Conservation (phyloP, 1,139 yeast species). For the Debaryomyces singareniensis region DNA sequence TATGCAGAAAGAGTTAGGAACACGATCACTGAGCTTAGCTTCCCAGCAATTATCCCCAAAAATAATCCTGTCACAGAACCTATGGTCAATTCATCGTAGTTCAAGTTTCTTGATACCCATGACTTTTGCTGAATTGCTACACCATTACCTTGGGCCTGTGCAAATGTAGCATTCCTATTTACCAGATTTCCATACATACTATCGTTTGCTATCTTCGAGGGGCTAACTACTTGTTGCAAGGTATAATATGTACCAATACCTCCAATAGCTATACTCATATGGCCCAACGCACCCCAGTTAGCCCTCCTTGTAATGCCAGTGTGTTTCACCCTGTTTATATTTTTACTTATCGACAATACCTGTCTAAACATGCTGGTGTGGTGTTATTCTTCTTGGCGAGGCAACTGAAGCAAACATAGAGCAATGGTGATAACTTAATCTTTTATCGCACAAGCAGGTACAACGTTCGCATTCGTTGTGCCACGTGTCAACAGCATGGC, state of each 20-base stretch:
- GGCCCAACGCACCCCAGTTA: neutral
- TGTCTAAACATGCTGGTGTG: neutral
- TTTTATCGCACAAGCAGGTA: neutral
- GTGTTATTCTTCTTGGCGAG: too few relatives aligned
- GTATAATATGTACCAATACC: neutral
- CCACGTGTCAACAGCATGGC: too few relatives aligned
- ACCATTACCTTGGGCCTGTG: neutral
- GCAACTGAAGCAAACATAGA: too few relatives aligned
- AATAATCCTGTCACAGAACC: slow-evolving; percentile 65
- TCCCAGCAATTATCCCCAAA: slow-evolving; percentile 60
- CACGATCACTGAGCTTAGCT: slow-evolving; percentile 53
- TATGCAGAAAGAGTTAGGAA: slow-evolving; percentile 46
- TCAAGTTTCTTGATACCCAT: slow-evolving; percentile 34
- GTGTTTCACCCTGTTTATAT: neutral
- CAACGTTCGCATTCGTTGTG: slow-evolving; percentile 1
- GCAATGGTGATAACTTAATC: too few relatives aligned
- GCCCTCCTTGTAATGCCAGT: neutral
- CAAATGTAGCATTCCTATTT: neutral
- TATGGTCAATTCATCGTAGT: slow-evolving; percentile 61
- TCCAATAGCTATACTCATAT: neutral
- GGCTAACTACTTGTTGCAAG: neutral
- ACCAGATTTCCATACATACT: slow-evolving; percentile 1
- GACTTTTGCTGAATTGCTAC: slow-evolving; percentile 5
- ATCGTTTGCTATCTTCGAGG: slow-evolving; percentile 7
- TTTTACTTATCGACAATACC: neutral